Base-by-base conservation (phyloP, 2,329 filamentous ascomycete species). In the Saccharata proteae region DNA sequence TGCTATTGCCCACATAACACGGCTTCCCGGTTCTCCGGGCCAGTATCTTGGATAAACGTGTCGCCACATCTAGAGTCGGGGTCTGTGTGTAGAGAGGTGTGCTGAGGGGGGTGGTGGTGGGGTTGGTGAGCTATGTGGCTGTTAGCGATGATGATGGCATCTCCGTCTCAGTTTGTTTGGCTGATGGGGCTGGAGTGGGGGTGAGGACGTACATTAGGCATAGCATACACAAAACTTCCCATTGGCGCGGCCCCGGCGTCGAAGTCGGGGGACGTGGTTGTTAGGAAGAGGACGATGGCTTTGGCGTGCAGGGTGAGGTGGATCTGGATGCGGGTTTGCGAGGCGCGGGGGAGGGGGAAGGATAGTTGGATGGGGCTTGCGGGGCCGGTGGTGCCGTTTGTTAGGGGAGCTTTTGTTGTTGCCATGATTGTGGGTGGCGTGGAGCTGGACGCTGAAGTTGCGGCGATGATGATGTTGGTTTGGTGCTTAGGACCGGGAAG, bases 171-270 rank as follows among this genome's bases (percentile, higher is more conserved):
- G 31, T 51, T 52, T 16, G 55, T 54, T 59, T 64, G 34, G 16
- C 25, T 13, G 6, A 15, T 16, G 28, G 25, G 35, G 26, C n/a
- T n/a, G n/a, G n/a, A n/a, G n/a, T n/a, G n/a, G n/a, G n/a, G n/a
- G n/a, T n/a, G n/a, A n/a, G 16, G 20, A 51, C 64, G 45, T 62
- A 93, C 90, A 59, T 93, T 80, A 11, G 90, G 88, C 53, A 98
- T 72, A 3, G 86, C 82, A 52, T 93, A 96, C 26, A 96, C 82
- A 49, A 96, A 88, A 29, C 84, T 93, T 3, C 90, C 88, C 57
- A 96, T 68, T 1, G 56, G 43, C 3, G 58, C 29, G 6, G 46
- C 30, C 35, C 43, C 25, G 16, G 48, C 39, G 2, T 54, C 46
- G 13, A 62, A 69, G 2, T 62, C 47, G 2, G 62, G 58, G 1